Percentiles rank a stretch among this genome's conserved stretches.
phyloP scores from a whole-genome alignment of 108 stramenopile species.

The Nitzschia palea region DNA sequence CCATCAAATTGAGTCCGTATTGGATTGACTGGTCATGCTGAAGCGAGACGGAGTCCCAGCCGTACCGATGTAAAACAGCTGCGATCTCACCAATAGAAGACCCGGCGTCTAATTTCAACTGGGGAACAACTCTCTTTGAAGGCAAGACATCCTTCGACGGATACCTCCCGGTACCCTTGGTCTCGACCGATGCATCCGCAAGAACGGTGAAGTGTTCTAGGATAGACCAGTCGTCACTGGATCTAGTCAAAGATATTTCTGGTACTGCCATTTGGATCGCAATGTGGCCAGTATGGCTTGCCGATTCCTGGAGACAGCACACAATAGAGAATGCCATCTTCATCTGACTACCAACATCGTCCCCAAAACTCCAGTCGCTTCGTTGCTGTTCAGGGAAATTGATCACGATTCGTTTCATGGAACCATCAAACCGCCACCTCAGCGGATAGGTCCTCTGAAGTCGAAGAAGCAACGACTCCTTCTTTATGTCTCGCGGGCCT shows the following conservation, averaged over 20 bases:
- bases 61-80: slow-evolving; percentile 12
- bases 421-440: slow-evolving; percentile 49
- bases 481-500: not conserved
- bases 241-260: slow-evolving; percentile 31
- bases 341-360: slow-evolving; percentile 32
- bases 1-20: slow-evolving; percentile 9
- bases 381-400: slow-evolving; percentile 33
- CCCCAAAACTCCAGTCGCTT: slow-evolving; percentile 21
- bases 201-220: slow-evolving; percentile 32
- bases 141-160: not conserved
- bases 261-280: slow-evolving; percentile 15
- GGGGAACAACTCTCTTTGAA: not conserved
- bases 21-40: slow-evolving; percentile 8
- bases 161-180: not conserved
- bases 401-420: slow-evolving; percentile 26
- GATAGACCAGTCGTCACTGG: slow-evolving; percentile 42
- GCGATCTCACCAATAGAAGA: slow-evolving; percentile 38
- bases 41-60: slow-evolving; percentile 20
- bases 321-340: slow-evolving; percentile 23
- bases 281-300: not conserved
- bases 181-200: slow-evolving; percentile 10
- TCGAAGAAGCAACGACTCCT: not conserved
- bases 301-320: slow-evolving; percentile 19
- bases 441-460: slow-evolving; percentile 10
- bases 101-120: slow-evolving; percentile 28